A percentile compares a stretch with the other conserved stretches of the same genome.
These are phyloP conservation scores for Lepraria neglecta DNA, from an alignment of 495 filamentous ascomycete species.

Conservation along the genomic window DNA sequence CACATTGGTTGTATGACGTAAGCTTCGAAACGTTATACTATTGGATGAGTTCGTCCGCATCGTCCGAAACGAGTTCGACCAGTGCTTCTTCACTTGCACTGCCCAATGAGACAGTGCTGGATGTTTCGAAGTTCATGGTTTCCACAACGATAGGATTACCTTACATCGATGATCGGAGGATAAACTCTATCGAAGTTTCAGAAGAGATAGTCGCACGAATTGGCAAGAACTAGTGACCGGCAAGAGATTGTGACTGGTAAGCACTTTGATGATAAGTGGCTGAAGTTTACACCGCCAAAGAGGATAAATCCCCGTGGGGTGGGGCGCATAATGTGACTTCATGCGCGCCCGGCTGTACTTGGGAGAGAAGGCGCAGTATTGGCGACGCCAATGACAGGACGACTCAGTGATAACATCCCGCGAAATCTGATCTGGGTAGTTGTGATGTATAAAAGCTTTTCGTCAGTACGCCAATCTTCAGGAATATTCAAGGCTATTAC, in stretches of 20 bases:
- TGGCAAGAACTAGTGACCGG: not conserved
- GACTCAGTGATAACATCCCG: not conserved
- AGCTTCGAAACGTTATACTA: no score
- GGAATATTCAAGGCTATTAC: not conserved
- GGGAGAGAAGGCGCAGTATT: not conserved
- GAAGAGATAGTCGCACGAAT: not conserved
- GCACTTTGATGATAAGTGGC: not conserved
- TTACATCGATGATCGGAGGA: not conserved
- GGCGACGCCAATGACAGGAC: slow-evolving; percentile 3
- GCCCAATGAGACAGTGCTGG: no score
- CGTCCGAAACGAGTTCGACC: no score
- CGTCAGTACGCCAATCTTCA: not conserved
- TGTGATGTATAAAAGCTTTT: no score
- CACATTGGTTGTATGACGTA: no score
- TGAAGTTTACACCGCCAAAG: not conserved
- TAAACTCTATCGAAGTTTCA: not conserved
- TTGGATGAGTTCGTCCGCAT: no score
- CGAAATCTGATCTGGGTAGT: no score
- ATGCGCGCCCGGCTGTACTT: slow-evolving; percentile 1
- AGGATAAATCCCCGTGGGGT: not conserved
- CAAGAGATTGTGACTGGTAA: no score
- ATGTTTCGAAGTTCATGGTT: no score
- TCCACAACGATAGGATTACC: no score
- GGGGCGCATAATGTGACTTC: not conserved
- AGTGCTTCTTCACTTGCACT: no score